phyloP scores from a whole-genome alignment of 306 rosid species.

The Pueraria montana region DNA sequence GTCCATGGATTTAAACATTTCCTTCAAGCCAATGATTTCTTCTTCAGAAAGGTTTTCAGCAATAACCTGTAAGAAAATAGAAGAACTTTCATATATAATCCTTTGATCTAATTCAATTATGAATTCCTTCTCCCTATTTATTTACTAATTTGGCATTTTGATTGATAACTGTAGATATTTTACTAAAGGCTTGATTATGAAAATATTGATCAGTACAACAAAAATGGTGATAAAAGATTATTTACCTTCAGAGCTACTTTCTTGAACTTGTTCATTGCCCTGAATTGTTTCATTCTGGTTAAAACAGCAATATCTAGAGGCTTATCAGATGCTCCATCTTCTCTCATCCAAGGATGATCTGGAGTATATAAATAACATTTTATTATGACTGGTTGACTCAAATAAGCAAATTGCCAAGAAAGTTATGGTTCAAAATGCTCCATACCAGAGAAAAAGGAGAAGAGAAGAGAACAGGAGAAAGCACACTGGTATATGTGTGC shows the following conservation, averaged over 20 bases:
- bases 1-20: conserved; percentile 97
- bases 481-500: not conserved
- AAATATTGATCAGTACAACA: not conserved
- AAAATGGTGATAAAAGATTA: not conserved
- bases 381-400: not conserved
- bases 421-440: not conserved
- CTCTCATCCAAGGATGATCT: conserved; percentile 30
- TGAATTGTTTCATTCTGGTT: conserved; percentile 94
- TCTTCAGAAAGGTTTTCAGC: conserved; percentile 99
- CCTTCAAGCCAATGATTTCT: conserved; percentile 96
- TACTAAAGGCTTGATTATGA: not conserved
- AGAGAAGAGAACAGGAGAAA: not conserved
- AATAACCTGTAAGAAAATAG: conserved; percentile 70
- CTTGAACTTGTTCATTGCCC: conserved; percentile 98
- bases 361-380: not conserved
- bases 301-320: conserved; percentile 96
- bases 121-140: not conserved
- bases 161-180: not conserved
- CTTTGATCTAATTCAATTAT: not conserved
- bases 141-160: not conserved
- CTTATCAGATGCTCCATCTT: conserved; percentile 84
- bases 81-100: not conserved
- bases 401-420: not conserved
- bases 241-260: conserved; percentile 91
- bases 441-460: not conserved